Percentiles rank a stretch among this genome's conserved stretches.
Evolutionary conservation across 305 asterid species (phyloP).

Genomic region (Rubia balearica): DNA sequence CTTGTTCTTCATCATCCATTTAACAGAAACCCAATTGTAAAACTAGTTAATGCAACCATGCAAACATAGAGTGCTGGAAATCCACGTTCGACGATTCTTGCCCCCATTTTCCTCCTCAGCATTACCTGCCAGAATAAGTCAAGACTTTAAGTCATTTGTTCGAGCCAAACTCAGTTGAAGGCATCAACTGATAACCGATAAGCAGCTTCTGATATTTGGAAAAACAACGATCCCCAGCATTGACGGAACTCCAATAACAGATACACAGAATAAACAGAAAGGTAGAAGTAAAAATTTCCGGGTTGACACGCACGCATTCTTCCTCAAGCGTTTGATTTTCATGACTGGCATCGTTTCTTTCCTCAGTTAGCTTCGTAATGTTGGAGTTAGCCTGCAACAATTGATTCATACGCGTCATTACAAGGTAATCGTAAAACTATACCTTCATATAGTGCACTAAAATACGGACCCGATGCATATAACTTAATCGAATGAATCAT

Average conservation of each 20-base stretch:
- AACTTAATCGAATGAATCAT: background rate
- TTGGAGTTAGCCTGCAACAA: constrained; percentile 48
- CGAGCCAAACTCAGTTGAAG: background rate
- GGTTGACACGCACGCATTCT: constrained; percentile 49
- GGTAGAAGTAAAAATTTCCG: constrained; percentile 10
- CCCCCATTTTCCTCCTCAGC: constrained; percentile 29
- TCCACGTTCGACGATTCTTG: constrained; percentile 49
- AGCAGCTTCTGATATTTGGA: background rate
- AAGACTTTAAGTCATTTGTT: background rate
- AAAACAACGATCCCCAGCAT: background rate
- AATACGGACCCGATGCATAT: background rate
- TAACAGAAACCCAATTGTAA: constrained; percentile 43
- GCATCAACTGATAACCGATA: too few species aligned
- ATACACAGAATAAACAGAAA: background rate
- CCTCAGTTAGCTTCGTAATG: constrained; percentile 53
- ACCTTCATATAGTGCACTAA: background rate
- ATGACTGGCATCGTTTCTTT: constrained; percentile 31
- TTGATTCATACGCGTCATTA: constrained; percentile 1
- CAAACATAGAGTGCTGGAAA: constrained; percentile 74
- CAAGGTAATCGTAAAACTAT: background rate
- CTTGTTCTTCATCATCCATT: constrained; percentile 24
- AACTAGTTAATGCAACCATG: constrained; percentile 60
- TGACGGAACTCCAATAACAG: background rate
- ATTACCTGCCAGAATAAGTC: constrained; percentile 36
- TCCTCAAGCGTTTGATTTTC: constrained; percentile 44